Evolutionary conservation across 1,139 yeast species (phyloP).

Genomic region (Diutina mesorugosa): DNA sequence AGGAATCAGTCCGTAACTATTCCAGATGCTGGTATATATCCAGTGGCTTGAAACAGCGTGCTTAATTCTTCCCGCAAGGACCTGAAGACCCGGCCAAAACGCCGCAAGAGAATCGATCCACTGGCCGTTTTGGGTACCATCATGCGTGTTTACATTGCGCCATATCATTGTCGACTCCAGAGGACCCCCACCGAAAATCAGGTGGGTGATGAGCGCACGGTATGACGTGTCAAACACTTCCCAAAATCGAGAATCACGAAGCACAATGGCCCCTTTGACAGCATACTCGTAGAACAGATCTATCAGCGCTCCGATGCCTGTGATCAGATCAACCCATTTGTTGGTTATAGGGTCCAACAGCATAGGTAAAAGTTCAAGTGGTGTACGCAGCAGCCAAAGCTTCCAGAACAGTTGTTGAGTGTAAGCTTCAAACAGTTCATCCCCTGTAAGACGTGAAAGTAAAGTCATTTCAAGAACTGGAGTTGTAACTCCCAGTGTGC

Average conservation of each 20-base stretch:
- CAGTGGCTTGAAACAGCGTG: conserved; percentile 55
- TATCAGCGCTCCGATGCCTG: conserved; percentile 88
- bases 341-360: conserved; percentile 51
- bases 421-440: conserved; percentile 51
- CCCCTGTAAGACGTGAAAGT: conserved; percentile 61
- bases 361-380: conserved; percentile 63
- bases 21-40: conserved; percentile 70
- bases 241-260: conserved; percentile 51
- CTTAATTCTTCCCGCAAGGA: conserved; percentile 58
- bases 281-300: conserved; percentile 91
- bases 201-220: conserved; percentile 38
- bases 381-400: conserved; percentile 57
- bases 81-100: conserved; percentile 79
- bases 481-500: conserved; percentile 80
- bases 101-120: conserved; percentile 89
- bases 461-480: conserved; percentile 71
- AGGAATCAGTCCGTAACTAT: conserved; percentile 68
- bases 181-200: conserved; percentile 13
- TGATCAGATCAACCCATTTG: conserved; percentile 43
- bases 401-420: conserved; percentile 50
- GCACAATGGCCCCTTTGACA: conserved; percentile 60
- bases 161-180: conserved; percentile 42
- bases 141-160: conserved; percentile 39
- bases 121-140: conserved; percentile 27
- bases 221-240: conserved; percentile 50